A percentile compares a stretch with the other conserved stretches of the same genome.
These are phyloP conservation scores for Hypoxylon intermedium DNA, from an alignment of 495 filamentous ascomycete species.

Conservation along the genomic window DNA sequence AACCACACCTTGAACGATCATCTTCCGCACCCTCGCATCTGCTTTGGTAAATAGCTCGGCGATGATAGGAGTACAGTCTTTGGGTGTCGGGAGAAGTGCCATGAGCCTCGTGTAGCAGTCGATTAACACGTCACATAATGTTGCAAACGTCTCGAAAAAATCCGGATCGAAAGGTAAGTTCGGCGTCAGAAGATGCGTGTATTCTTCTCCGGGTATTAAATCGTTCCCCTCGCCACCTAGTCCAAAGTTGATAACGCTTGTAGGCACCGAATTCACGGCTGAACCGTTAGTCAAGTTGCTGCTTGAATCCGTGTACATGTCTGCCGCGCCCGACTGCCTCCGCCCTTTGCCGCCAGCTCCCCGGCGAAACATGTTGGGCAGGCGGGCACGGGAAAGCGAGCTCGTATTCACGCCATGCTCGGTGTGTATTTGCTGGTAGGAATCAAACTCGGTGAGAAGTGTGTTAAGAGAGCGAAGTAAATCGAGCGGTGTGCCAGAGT, in stretches of 20 bases:
- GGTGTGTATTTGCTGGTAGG: conserved; percentile 84
- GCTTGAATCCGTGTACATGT: conserved; percentile 69
- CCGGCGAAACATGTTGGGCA: conserved; percentile 90
- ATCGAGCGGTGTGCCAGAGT: conserved; percentile 74
- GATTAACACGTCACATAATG: conserved; percentile 92
- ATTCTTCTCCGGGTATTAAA: conserved; percentile 75
- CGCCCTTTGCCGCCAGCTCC: conserved; percentile 69
- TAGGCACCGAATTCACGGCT: conserved; percentile 42
- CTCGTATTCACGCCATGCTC: conserved; percentile 73
- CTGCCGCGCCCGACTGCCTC: conserved; percentile 68
- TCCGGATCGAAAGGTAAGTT: conserved; percentile 96
- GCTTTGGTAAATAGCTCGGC: conserved; percentile 88
- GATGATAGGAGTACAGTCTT: conserved; percentile 66
- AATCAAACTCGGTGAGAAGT: conserved; percentile 88
- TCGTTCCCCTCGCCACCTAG: conserved; percentile 54
- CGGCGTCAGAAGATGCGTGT: conserved; percentile 85
- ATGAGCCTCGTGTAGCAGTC: conserved; percentile 86
- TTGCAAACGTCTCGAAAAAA: conserved; percentile 97
- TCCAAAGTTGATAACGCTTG: conserved; percentile 54
- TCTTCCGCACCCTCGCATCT: conserved; percentile 81
- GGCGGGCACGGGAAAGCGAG: conserved; percentile 75
- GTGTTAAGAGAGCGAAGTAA: conserved; percentile 87
- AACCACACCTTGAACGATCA: conserved; percentile 82
- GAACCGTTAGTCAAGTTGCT: conserved; percentile 37
- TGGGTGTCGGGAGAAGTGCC: conserved; percentile 69